Evolutionary conservation across 208 protist species (phyloP), one percentile per base, ranked within the genome.

Genomic region (Naegleria lovaniensis): DNA sequence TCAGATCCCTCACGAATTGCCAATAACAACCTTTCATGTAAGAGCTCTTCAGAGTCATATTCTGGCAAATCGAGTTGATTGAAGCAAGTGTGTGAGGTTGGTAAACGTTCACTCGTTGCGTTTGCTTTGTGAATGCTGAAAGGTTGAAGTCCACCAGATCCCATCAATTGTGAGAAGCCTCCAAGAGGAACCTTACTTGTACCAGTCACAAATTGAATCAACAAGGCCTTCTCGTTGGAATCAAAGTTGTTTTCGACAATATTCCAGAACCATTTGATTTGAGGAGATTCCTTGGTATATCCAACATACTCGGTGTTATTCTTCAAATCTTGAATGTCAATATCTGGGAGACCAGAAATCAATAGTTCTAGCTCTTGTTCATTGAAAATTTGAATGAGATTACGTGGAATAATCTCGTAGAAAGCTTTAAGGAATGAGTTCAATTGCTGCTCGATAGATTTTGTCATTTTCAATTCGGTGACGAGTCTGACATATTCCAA

Each of bases 321-420:
- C 90, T 97, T 85, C n/a, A 97, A 91, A 25, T 93, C 95, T 33
- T 93, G 25, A 89, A 97, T 95, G 84, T 97, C 95, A 9, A 97
- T 88, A 16, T 92, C 90, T 0, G 92, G 93, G 0, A 83, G 90
- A 52, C 96, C 96, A 86, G 93, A 96, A 33, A 97, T 93, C 13
- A 96, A 86, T 19, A 95, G 58, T 90, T 97, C 94, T 13, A 97
- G 87, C 88, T 97, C 96, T 91, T 96, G 83, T 13, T 93, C 90
- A 36, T 89, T 88, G 52, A 95, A 94, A 19, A 94, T 48, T 83
- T 83, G 88, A 67, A 95, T 91, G 22, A 95, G 51, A 25, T 92
- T 83, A 16, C 88, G 90, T 41, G 59, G 91, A 83, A 92, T 91
- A 33, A 93, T 94, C 29, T 95, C 92, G 25, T 84, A 75, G 40